These are phyloP conservation scores for Mycena sanguinolenta DNA, from an alignment of 768 basidiomycete genomes.

Conservation along the genomic window DNA sequence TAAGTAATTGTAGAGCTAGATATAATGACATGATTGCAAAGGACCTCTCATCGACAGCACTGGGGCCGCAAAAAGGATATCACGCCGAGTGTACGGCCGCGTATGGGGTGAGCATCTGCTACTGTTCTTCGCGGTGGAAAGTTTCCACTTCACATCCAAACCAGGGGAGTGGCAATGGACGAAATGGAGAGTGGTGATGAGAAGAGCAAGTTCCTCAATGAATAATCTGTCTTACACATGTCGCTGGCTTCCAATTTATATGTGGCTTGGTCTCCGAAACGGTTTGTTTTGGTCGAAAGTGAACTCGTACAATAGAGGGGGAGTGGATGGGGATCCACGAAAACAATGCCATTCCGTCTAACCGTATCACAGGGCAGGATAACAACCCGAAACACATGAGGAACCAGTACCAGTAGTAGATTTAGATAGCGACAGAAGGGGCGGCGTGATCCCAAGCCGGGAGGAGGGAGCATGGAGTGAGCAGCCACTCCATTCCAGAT, in stretches of 20 bases:
- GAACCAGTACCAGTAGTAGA: constrained; percentile 35
- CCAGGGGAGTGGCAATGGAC: constrained; percentile 33
- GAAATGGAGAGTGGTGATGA: constrained; percentile 38
- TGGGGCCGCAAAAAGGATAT: constrained; percentile 59
- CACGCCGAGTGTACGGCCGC: constrained; percentile 20
- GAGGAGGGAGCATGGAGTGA: constrained; percentile 33
- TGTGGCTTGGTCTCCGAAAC: too few species aligned
- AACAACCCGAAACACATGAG: constrained; percentile 38
- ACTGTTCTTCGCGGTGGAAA: background rate
- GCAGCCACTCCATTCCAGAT: constrained; percentile 34
- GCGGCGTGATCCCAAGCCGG: constrained; percentile 34
- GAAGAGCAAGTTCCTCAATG: constrained; percentile 24
- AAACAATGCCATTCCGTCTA: constrained; percentile 38
- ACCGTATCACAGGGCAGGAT: constrained; percentile 37
- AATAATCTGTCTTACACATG: background rate
- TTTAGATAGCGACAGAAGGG: constrained; percentile 34
- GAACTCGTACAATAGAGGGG: background rate
- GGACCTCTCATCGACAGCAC: constrained; percentile 53
- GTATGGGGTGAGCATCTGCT: constrained; percentile 23
- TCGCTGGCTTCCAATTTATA: too few species aligned
- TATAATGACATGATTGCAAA: constrained; percentile 66
- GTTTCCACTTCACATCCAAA: background rate
- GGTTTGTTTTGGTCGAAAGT: too few species aligned
- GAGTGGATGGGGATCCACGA: constrained; percentile 27
- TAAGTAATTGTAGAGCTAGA: constrained; percentile 70